Base-by-base conservation (phyloP, 805 yeast genomes). In the Zygotorulaspora chibaensis region DNA sequence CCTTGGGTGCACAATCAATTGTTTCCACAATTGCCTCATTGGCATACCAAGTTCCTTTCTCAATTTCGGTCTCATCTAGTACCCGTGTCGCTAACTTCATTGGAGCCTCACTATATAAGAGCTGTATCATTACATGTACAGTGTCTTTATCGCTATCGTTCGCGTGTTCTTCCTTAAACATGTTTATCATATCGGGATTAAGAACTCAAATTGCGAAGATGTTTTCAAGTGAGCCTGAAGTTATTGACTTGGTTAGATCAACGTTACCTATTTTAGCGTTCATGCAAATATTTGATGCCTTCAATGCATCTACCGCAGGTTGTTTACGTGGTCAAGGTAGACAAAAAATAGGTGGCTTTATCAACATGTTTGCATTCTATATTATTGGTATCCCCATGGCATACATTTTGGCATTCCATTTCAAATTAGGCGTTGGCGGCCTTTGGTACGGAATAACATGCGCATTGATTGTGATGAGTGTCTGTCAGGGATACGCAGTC, bases 291-390 rank as follows among this genome's bases (percentile, higher is more conserved):
- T 77, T 77, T 44, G 93, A 85, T 63, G 81, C 83, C 9, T 66
- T 80, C 56, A 77, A 83, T 51, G 85, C 87, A 12, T 80, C 83
- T 40, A 77, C 85, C 1, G 89, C 87, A 12, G 91, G 91, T 12
- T 74, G 87, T 48, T 68, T 85, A 43, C 74, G 93, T 60, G 91
- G 91, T 5, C 90, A 84, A 66, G 91, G 91, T 12, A 78, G 65
- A 51, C 68, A 63, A 51, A 63, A 61, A 43, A 59, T 65, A 27
- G 69, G 73, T 36, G 73, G 73, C 6, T 56, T 60, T 55, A 69
- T 68, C 47, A 65, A 56, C 27, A 51, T 56, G 34, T 54, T 63
- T 38, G 65, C 66, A 27, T 65, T 65, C 17, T 60, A 83, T 53
- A 66, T 77, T 36, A 62, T 83, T 27, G 87, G 87, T 10, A 66